These are phyloP conservation scores for Tylopilus subfusipes DNA, from an alignment of 768 basidiomycete genomes.

Conservation along the genomic window DNA sequence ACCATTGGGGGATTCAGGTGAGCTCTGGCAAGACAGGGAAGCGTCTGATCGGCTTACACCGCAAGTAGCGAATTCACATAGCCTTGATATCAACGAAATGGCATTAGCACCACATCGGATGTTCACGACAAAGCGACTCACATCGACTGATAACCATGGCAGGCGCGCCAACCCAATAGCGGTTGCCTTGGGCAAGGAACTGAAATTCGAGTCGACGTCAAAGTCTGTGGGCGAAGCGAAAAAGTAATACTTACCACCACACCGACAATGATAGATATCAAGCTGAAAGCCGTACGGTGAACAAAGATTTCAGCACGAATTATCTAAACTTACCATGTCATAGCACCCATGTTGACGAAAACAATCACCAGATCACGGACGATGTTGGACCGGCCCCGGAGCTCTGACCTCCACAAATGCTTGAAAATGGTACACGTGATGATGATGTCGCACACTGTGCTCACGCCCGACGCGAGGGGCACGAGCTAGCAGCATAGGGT, in stretches of 20 bases:
- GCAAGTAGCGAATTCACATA: conserved; percentile 15
- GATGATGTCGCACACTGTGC: conserved; percentile 11
- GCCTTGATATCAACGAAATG: not conserved
- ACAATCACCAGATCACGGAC: conserved; percentile 10
- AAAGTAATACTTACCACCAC: conserved; percentile 1
- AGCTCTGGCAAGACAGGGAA: not conserved
- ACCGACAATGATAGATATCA: conserved; percentile 5
- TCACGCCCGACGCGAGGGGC: not conserved
- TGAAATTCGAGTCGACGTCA: not conserved
- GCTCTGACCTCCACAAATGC: conserved; percentile 10
- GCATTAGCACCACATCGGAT: not conserved
- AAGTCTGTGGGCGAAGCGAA: not conserved
- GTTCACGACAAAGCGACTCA: not conserved
- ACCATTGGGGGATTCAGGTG: too few species aligned
- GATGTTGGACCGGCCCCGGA: not conserved
- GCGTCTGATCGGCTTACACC: not conserved
- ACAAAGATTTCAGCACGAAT: not conserved
- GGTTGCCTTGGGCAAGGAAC: conserved; percentile 4
- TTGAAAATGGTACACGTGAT: conserved; percentile 12
- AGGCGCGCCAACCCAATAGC: conserved; percentile 12
- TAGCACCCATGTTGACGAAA: conserved; percentile 14
- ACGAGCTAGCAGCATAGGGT: conserved; percentile 1
- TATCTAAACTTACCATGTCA: conserved; percentile 8
- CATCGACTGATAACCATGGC: conserved; percentile 10
- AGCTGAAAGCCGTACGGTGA: not conserved